phyloP scores from a whole-genome alignment of 495 filamentous ascomycete genomes.

The Clohesyomyces aquaticus region DNA sequence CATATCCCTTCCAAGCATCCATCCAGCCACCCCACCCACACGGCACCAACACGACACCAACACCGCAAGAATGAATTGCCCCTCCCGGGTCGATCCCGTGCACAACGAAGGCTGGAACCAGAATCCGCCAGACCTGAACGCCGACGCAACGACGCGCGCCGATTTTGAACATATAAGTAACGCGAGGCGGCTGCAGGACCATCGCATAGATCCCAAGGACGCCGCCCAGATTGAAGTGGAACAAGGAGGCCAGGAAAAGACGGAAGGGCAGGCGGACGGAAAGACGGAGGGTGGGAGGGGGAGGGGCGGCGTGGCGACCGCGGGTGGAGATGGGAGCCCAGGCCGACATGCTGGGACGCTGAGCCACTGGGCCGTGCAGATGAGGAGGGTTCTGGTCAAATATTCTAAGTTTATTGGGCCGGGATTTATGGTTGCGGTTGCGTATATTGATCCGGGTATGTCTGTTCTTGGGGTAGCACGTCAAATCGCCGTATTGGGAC shows the following conservation, averaged over 20 bases:
- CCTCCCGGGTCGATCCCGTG: constrained; percentile 57
- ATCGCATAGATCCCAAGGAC: constrained; percentile 40
- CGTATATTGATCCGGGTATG: constrained; percentile 75
- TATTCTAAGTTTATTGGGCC: constrained; percentile 82
- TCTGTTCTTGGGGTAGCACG: background rate
- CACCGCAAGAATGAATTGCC: constrained; percentile 65
- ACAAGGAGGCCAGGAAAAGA: constrained; percentile 26
- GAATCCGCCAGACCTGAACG: constrained; percentile 57
- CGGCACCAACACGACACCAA: background rate
- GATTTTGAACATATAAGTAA: constrained; percentile 64
- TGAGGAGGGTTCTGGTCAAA: constrained; percentile 62
- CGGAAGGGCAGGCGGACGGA: constrained; percentile 15
- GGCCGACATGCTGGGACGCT: too few relatives aligned
- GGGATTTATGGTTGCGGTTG: constrained; percentile 81
- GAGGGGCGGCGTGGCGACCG: too few relatives aligned
- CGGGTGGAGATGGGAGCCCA: too few relatives aligned
- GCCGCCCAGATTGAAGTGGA: constrained; percentile 29
- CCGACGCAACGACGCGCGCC: constrained; percentile 60
- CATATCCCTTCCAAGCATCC: too few relatives aligned
- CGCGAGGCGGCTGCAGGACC: constrained; percentile 50
- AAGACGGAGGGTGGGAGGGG: too few relatives aligned
- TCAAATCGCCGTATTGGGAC: background rate
- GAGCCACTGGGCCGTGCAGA: too few relatives aligned
- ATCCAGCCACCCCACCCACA: background rate
- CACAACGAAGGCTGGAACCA: constrained; percentile 60